Evolutionary conservation across 2,329 filamentous ascomycete species (phyloP).

Genomic region (Colletotrichum sp.): DNA sequence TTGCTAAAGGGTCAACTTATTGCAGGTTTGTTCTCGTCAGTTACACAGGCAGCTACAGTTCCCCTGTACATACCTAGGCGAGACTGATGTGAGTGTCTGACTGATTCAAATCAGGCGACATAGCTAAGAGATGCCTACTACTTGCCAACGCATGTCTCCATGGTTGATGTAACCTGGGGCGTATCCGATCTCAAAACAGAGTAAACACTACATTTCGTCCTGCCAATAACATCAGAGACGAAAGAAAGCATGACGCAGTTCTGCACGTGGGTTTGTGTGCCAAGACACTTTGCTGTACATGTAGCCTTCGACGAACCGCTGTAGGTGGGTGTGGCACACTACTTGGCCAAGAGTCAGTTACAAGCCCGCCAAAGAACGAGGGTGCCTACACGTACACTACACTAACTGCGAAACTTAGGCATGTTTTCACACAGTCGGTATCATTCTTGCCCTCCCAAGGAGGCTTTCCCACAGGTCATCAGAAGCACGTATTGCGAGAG

Average conservation of each 20-base stretch:
- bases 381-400: not conserved
- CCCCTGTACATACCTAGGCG: not conserved
- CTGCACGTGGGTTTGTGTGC: not conserved
- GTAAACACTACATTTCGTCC: not conserved
- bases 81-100: not conserved
- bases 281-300: accelerated
- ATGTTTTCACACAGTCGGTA: not conserved
- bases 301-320: not conserved
- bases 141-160: not conserved
- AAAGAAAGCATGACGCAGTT: not conserved
- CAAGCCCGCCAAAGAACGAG: not conserved
- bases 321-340: not conserved
- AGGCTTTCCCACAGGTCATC: not conserved
- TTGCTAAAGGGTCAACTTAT: not conserved
- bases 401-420: not conserved
- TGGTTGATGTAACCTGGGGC: not conserved
- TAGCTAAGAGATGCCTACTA: not conserved
- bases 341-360: not conserved
- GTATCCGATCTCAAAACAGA: not conserved
- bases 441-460: not conserved
- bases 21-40: not conserved
- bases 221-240: not conserved
- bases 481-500: not conserved
- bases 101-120: not conserved
- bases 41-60: not conserved